phyloP scores from a whole-genome alignment of 345 rosid species.

The Hirschfeldia incana region DNA sequence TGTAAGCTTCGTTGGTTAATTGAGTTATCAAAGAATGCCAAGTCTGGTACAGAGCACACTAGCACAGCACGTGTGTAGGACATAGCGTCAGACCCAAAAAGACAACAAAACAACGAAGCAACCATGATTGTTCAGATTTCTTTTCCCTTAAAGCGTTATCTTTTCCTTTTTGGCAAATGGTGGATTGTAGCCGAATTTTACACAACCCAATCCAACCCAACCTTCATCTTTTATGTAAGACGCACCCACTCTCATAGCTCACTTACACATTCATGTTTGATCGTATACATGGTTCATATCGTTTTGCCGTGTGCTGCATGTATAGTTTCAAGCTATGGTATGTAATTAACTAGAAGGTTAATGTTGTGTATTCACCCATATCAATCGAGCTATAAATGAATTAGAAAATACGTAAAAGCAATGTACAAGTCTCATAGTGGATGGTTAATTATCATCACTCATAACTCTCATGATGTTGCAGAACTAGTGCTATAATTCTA shows the following conservation, averaged over 20 bases:
- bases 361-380: neutral
- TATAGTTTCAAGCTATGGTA: neutral
- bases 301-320: neutral
- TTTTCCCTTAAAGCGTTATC: constrained; percentile 28
- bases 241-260: neutral
- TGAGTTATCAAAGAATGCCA: neutral
- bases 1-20: neutral
- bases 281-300: neutral
- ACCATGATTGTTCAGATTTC: constrained; percentile 24
- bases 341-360: neutral
- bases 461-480: neutral
- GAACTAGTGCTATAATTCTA: neutral
- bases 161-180: constrained; percentile 33
- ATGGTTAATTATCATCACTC: neutral
- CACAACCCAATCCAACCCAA: constrained; percentile 3
- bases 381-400: neutral
- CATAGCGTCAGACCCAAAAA: constrained; percentile 28
- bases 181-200: constrained; percentile 37
- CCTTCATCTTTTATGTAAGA: neutral
- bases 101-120: constrained; percentile 40
- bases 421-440: neutral
- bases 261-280: neutral
- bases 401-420: neutral
- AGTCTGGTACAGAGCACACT: neutral
- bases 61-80: constrained; percentile 37